Conservation (phyloP, 352 stramenopile species). For the Phytophthora hybrid region DNA sequence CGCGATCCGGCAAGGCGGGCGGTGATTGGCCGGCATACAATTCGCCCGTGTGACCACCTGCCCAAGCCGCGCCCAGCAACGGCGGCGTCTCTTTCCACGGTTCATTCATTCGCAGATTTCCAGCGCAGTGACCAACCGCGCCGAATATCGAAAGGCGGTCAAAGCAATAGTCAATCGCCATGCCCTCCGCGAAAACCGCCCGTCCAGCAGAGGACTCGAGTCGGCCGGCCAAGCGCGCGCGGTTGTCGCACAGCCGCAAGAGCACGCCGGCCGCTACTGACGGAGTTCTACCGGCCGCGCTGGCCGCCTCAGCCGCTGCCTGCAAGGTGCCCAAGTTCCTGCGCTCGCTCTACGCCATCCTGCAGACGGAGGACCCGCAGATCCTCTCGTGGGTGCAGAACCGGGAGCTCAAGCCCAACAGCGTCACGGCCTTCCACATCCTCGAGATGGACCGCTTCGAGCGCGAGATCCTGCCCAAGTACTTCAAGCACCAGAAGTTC, state of each 20-base stretch:
- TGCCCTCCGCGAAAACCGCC: conserved; percentile 36
- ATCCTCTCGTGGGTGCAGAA: conserved; percentile 84
- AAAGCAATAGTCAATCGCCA: conserved; percentile 10
- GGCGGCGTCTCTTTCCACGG: conserved; percentile 24
- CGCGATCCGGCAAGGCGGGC: conserved; percentile 33
- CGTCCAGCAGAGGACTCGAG: conserved; percentile 26
- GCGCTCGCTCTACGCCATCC: conserved; percentile 80
- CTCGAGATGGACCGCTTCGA: conserved; percentile 85
- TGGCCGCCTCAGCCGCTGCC: conserved; percentile 17
- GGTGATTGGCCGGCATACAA: conserved; percentile 34
- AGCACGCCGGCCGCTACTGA: conserved; percentile 13
- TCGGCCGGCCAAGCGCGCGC: conserved; percentile 17
- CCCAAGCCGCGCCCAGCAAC: conserved; percentile 1
- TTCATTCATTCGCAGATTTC: conserved; percentile 44
- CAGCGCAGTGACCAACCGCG: conserved; percentile 15
- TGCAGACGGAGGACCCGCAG: conserved; percentile 73
- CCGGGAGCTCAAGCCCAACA: conserved; percentile 67
- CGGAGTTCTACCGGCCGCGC: not conserved
- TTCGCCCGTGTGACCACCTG: conserved; percentile 26
- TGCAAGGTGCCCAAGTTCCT: conserved; percentile 88
- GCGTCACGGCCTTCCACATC: conserved; percentile 77
- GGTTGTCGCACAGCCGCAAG: conserved; percentile 13
- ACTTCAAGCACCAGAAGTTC: conserved; percentile 96
- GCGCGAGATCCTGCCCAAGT: conserved; percentile 89
- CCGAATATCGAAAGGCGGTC: conserved; percentile 25